phyloP scores from a whole-genome alignment of 2,329 filamentous ascomycete species.

The Aspergillus caelatus region DNA sequence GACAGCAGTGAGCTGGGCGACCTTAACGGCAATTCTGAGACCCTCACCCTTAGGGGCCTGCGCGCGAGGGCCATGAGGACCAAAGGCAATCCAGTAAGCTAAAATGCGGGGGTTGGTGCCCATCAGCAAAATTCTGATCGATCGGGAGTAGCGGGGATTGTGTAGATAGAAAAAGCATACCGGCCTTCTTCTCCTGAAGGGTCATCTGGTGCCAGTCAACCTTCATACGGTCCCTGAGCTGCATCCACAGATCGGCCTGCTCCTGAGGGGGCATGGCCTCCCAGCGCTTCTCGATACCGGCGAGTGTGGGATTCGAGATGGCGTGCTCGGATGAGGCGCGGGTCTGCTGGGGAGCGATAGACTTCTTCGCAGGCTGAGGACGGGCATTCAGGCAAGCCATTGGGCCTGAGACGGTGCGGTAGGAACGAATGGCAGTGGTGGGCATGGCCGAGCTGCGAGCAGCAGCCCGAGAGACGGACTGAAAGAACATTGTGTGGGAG shows the following conservation, averaged over 20 bases:
- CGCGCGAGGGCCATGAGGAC: conserved; percentile 90
- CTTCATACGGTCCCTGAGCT: conserved; percentile 98
- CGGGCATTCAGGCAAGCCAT: conserved; percentile 42
- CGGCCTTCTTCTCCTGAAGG: conserved; percentile 96
- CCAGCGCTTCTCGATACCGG: conserved; percentile 99
- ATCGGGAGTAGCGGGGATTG: neutral
- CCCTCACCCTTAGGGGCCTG: conserved; percentile 80
- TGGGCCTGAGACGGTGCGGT: conserved; percentile 33
- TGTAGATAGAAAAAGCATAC: conserved; percentile 62
- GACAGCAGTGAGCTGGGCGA: conserved; percentile 66
- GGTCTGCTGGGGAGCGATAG: conserved; percentile 52
- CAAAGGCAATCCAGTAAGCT: conserved; percentile 99
- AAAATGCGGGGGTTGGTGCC: conserved; percentile 27
- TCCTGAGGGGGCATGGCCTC: conserved; percentile 97
- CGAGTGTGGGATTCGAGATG: conserved; percentile 95
- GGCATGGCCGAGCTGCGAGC: conserved; percentile 45
- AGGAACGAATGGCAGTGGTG: conserved; percentile 38
- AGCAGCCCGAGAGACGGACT: conserved; percentile 48
- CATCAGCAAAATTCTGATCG: conserved; percentile 29
- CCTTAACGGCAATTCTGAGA: conserved; percentile 76
- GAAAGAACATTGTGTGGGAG: conserved; percentile 51
- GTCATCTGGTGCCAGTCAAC: conserved; percentile 94
- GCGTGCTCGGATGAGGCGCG: conserved; percentile 74
- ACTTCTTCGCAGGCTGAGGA: conserved; percentile 34
- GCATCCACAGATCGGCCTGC: conserved; percentile 99